Base-by-base conservation (phyloP, 2,329 filamentous ascomycete genomes). In the Colletotrichum eleusines region DNA sequence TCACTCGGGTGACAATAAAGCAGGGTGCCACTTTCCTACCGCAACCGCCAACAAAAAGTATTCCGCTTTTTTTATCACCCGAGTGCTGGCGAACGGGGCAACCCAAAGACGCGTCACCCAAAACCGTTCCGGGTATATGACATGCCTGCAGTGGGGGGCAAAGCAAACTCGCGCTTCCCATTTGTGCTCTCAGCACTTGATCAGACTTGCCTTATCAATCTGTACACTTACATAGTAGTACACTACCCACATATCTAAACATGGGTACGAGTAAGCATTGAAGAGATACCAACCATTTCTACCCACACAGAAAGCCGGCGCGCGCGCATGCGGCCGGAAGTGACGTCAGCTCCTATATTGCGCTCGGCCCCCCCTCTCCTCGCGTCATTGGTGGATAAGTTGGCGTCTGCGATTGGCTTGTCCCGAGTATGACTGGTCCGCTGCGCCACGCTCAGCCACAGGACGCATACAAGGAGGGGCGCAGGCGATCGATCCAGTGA, bases 271-370 rank as follows among this genome's bases (percentile, higher is more conserved):
- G 42, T 12, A 46, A 44, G 42, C 42, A 44, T 44, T n/a, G 7
- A n/a, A n/a, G 18, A 40, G 20, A 16, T 31, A 8, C 31, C 38
- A 11, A 38, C n/a, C 42, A n/a, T 20, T n/a, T 16, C 3, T 6
- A 51, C 28, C 53, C 46, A 64, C 14, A 11, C 20, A 11, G 20
- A 23, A 46, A 65, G 61, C 61, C 66, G 61, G 60, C 23, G 20
- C 61, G 26, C 35, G 66, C 23, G 23, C 61, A n/a, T 38, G 51
- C 64, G 66, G 53, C 66, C 44, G 12, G n/a, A 26, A 46, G 61
- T 69, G 61, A 69, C 66, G 66, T 69, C 66, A 59, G 57, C 11
- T 16, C 8, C 14, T 28, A 20, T 8, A n/a, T n/a, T n/a, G n/a
- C n/a, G n/a, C 7, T 23, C 9, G 8, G 8, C 26, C 14, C 16